These are phyloP conservation scores for Candida sp. DNA, from an alignment of 1,139 yeast species.

Conservation along the genomic window DNA sequence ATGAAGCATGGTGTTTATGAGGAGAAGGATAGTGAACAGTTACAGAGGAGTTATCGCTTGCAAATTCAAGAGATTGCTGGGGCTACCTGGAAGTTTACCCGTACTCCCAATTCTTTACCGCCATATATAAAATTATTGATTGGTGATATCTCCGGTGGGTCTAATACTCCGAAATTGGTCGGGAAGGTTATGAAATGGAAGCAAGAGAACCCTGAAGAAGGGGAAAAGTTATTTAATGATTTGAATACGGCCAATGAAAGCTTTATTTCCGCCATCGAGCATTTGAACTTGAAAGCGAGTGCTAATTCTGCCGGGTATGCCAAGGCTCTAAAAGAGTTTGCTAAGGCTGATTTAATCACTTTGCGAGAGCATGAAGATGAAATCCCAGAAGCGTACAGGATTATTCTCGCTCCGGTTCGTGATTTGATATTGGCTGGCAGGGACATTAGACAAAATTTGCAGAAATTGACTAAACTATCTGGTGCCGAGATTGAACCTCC, in stretches of 20 bases:
- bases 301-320: background rate
- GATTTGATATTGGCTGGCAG: constrained; percentile 34
- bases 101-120: constrained; percentile 61
- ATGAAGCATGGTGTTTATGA: constrained; percentile 17
- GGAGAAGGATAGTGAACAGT: constrained; percentile 5
- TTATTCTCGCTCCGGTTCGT: constrained; percentile 12
- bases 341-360: background rate
- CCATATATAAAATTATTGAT: constrained; percentile 63
- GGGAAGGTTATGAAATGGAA: constrained; percentile 74
- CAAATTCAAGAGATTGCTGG: constrained; percentile 40
- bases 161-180: constrained; percentile 91
- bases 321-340: background rate
- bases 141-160: constrained; percentile 94
- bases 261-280: constrained; percentile 47
- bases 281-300: constrained; percentile 22
- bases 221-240: constrained; percentile 48
- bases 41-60: constrained; percentile 11
- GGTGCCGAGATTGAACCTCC: constrained; percentile 90
- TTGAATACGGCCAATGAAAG: constrained; percentile 58
- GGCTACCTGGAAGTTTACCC: constrained; percentile 56
- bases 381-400: background rate
- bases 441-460: constrained; percentile 52
- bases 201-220: constrained; percentile 44
- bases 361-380: background rate
- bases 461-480: constrained; percentile 56